These are phyloP conservation scores for Tylopilus vinaceipallidus DNA, from an alignment of 768 basidiomycete species.

Conservation along the genomic window DNA sequence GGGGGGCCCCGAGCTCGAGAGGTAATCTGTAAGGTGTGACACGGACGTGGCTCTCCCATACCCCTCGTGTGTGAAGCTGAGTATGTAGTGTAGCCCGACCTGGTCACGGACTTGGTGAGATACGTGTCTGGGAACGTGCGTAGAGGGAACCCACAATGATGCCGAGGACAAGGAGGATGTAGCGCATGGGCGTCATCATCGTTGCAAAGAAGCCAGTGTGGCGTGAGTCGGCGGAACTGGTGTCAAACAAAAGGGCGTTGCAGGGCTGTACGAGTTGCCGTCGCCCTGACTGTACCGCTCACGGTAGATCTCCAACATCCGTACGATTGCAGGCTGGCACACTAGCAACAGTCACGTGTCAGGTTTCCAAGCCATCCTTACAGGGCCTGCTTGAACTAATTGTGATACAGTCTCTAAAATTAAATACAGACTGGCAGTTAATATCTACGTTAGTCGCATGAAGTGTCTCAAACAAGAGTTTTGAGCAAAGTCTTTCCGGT, in stretches of 20 bases:
- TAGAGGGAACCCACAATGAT: slow-evolving; percentile 41
- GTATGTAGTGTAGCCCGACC: slow-evolving; percentile 42
- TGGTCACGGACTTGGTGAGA: slow-evolving; percentile 18
- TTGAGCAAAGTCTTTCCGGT: slow-evolving; percentile 21
- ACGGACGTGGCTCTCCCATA: slow-evolving; percentile 43
- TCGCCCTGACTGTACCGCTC: neutral
- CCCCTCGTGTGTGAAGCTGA: slow-evolving; percentile 42
- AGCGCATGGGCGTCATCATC: slow-evolving; percentile 64
- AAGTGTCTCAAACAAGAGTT: slow-evolving; percentile 31
- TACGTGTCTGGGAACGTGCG: neutral
- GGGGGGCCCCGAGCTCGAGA: slow-evolving; percentile 36
- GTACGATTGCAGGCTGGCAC: neutral
- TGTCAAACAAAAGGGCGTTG: neutral
- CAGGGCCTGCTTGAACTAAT: too few relatives aligned
- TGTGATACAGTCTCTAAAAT: neutral
- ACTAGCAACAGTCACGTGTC: slow-evolving; percentile 1
- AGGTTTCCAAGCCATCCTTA: too few relatives aligned
- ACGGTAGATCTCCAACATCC: too few relatives aligned
- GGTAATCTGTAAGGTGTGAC: slow-evolving; percentile 28
- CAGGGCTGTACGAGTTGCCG: neutral
- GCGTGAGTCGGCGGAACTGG: too few relatives aligned
- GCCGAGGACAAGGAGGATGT: slow-evolving; percentile 46
- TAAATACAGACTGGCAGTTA: neutral
- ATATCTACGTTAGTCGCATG: slow-evolving; percentile 26
- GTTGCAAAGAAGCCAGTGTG: slow-evolving; percentile 14